Base-by-base conservation (phyloP, 2,329 filamentous ascomycete genomes). In the Bretziella fagacearum region DNA sequence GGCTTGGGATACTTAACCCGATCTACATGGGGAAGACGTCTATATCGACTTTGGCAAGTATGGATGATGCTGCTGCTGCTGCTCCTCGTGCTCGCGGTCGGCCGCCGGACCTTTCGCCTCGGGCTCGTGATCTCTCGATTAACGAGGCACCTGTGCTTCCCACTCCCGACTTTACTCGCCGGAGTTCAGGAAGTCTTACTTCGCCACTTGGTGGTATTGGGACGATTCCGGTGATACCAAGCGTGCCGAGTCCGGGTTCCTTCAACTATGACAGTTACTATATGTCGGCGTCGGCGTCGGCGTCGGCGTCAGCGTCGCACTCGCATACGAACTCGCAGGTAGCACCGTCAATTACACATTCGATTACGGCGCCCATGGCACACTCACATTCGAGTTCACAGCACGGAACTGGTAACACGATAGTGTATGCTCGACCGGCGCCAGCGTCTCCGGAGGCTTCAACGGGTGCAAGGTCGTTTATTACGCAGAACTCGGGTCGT, bases 1-100 rank as follows among this genome's bases (percentile, higher is more conserved):
- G 72, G 41, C 71, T 95, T 39, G 76, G 77, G 15, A 82, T 94
- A 48, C 73, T 87, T 61, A 93, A 93, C 57, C 82, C 83, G 15
- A 77, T 60, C 58, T 81, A 62, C 60, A 76, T 55, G 67, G 79
- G 58, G 60, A 73, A 58, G 59, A 71, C 62, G 56, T 79, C 65
- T 18, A 73, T 67, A 55, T 79, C 63, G 62, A 81, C 64, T 32
- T 76, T 77, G 2, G 60, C 62, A 64, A 72, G 69, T 61, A 67
- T 58, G 57, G 74, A 64, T 55, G 73, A 62, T 60, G 67, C 53
- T 56, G 36, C 27, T 8, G 35, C 30, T n/a, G n/a, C n/a, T n/a
- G 68, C 58, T 52, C 65, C 60, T 55, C 71, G 64, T 63, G 65
- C 64, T 15, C 64, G 66, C n/a, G 61, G 65, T 1, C 64, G 70